Evolutionary conservation across 345 rosid species (phyloP), one percentile per base, ranked within the genome.

Genomic region (Citrus inodora): DNA sequence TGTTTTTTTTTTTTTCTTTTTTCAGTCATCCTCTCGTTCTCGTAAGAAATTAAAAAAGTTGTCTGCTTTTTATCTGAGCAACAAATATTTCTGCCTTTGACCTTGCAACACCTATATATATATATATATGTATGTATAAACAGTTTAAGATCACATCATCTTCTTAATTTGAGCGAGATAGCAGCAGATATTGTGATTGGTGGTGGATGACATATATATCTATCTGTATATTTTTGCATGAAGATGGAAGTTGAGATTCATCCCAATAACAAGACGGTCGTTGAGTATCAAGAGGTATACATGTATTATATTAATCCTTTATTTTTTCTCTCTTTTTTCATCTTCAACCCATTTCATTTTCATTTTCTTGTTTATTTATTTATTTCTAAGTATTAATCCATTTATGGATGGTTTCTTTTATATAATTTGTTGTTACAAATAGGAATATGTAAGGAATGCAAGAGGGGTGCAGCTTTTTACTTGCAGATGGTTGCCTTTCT

Each of bases 401-500:
- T 42, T 42, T 42, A 3, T 3, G 48, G 51, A 46, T 17, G 22
- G 58, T 53, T 19, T 17, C 58, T 53, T 53, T 53, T 17, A 1
- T 71, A 69, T 30, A 6, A 14, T 27, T 17, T 60, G 51, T 46
- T 46, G 51, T 46, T 11, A 3, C 51, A 13, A 46, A 77, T 71
- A 96, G 99, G 94, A 83, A 71, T 87, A 85, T 66, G 76, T 90
- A 78, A 88, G 67, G 87, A 96, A 89, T 82, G 88, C 97, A 28
- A 89, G 94, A 85, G 98, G 91, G 77, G 89, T 90, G 38, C 76
- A 85, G 89, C 86, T 91, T 35, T 94, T 92, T 48, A 90, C 95
- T 81, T 96, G 98, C 79, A 88, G 89, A 89, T 94, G 98, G 99
- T 9, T 92, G 86, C 98, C 97, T 3, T 73, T 79, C 69, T 85